Evolutionary conservation across 441 rosid species (phyloP), one percentile per base, ranked within the genome.

Genomic region (Jatropha podagrica): DNA sequence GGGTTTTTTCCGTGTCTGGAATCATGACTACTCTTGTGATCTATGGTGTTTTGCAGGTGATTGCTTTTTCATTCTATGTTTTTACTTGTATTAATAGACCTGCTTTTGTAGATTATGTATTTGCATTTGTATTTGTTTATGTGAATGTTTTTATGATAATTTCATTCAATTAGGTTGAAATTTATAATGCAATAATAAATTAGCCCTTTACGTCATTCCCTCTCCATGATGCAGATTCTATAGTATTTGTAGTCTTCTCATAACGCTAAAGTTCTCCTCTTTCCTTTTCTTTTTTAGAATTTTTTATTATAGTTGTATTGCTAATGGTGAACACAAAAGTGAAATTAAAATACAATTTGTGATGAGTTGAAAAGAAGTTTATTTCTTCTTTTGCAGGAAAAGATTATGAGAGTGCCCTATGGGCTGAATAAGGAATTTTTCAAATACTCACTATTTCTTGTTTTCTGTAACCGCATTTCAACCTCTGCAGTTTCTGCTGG

Each of bases 1-100:
- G 88, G 68, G 79, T 86, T 62, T 86, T 95, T 42, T 95, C 97
- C 5, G 96, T 92, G 52, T 37, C 82, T 55, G 97, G 98, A 76
- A 92, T 95, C 88, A 91, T 95, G 97, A 79, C 80, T 76, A 92
- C 98, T 79, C 98, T 95, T 67, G 98, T 95, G 69, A 85, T 92
- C 85, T 95, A 95, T 67, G 98, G 98, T 62, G 82, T 95, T 82
- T 78, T 95, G 49, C 98, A 91, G 96, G 97, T 90, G 23, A 23
- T 15, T 11, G 15, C 8, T 17, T 20, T 4, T 58, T 42, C 11
- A 4, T 6, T 2, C 56, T 51, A 0, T 17, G 0, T 15, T 13
- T 68, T 0, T 49, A 3, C 38, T 13, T 51, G 56, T 44, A 42
- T 44, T 44, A 44, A 44, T 44, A 4, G 5, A 44, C 48, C 56